A percentile compares a stretch with the other conserved stretches of the same genome.
phyloP scores from a whole-genome alignment of 1,139 yeast genomes.

The Diutina siamensis region DNA sequence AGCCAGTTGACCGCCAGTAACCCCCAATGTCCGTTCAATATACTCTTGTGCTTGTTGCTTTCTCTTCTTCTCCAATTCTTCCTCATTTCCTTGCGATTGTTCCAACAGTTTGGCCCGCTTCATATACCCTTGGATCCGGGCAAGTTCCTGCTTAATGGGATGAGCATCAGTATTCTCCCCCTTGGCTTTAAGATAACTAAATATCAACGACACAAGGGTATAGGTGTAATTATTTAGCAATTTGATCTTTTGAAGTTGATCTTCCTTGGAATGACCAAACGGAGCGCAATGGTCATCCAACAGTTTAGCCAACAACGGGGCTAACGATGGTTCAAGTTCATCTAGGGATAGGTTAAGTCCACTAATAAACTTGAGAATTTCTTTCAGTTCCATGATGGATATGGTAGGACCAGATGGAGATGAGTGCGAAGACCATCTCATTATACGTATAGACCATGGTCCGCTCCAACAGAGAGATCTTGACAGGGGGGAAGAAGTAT shows the following conservation, averaged over 20 bases:
- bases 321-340: background rate
- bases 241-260: background rate
- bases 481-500: conserved; percentile 80
- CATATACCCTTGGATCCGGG: conserved; percentile 1
- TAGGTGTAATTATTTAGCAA: conserved; percentile 1
- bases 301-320: conserved; percentile 1
- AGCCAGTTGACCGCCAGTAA: background rate
- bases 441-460: no score
- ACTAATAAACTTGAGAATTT: background rate
- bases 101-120: background rate
- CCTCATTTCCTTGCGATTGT: background rate
- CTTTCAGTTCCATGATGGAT: background rate
- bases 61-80: background rate
- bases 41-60: background rate
- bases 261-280: background rate
- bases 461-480: conserved; percentile 62
- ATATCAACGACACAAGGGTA: background rate
- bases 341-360: background rate
- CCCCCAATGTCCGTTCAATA: background rate
- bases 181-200: background rate
- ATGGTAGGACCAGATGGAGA: background rate
- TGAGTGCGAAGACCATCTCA: background rate
- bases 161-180: background rate
- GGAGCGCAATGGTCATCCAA: background rate
- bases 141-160: background rate